Conservation (phyloP, 1,284 basidiomycete species). For the Pseudomicrostroma phylloplanum region DNA sequence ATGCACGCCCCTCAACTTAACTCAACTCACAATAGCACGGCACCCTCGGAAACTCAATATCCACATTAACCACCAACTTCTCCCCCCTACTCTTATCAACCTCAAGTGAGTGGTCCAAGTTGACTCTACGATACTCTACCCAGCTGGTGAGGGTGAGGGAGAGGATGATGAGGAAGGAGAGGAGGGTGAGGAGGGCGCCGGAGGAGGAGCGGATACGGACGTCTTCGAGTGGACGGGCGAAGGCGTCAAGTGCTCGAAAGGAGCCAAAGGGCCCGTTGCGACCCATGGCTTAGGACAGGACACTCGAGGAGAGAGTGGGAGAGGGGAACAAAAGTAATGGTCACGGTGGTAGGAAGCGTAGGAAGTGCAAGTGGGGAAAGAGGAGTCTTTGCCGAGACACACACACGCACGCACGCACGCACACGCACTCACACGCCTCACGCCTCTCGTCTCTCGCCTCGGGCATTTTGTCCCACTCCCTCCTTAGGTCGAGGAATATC, state of each 20-base stretch:
- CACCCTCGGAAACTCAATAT: conserved; percentile 90
- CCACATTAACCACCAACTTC: conserved; percentile 82
- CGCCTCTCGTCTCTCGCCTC: too few species aligned
- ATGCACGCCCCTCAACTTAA: not conserved
- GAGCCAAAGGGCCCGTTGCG: conserved; percentile 6
- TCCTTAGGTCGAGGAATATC: too few species aligned
- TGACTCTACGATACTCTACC: conserved; percentile 83
- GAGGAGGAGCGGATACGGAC: conserved; percentile 48
- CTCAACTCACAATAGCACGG: conserved; percentile 80
- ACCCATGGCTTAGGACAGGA: not conserved
- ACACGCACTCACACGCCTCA: too few species aligned
- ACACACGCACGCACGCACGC: too few species aligned
- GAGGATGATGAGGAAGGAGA: conserved; percentile 84
- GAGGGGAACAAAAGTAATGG: too few species aligned
- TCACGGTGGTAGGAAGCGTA: too few species aligned
- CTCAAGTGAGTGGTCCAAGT: conserved; percentile 53
- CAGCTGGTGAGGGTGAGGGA: conserved; percentile 88
- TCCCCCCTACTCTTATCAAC: conserved; percentile 84
- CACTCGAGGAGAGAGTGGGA: too few species aligned
- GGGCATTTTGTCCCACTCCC: too few species aligned
- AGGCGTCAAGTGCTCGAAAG: conserved; percentile 6
- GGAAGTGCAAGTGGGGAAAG: too few species aligned
- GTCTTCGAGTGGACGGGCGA: conserved; percentile 30
- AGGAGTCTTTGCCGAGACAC: too few species aligned
- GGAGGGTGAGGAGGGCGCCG: conserved; percentile 63